phyloP scores from a whole-genome alignment of 2,329 filamentous ascomycete genomes.

The Fusarium humuli region DNA sequence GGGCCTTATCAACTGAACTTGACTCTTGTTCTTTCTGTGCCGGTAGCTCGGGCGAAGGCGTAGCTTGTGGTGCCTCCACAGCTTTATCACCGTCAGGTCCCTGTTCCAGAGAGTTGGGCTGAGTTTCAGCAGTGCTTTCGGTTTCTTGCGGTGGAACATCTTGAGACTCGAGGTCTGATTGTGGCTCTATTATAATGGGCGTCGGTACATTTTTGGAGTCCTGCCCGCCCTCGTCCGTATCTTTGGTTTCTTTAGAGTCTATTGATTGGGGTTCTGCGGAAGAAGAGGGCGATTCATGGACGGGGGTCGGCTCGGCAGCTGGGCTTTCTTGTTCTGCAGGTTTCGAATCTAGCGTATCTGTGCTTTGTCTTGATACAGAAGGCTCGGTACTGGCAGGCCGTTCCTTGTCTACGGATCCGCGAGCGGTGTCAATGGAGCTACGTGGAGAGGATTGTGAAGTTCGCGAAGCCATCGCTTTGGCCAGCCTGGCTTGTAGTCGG shows the following conservation, averaged over 20 bases:
- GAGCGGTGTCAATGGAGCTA: conserved; percentile 53
- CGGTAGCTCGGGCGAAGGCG: not conserved
- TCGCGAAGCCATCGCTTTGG: conserved; percentile 85
- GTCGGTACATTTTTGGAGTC: not conserved
- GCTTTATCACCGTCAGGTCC: conserved; percentile 2
- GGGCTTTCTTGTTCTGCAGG: conserved; percentile 19
- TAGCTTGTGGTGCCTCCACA: conserved; percentile 1
- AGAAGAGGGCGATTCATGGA: not conserved
- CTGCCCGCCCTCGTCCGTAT: conserved; percentile 7
- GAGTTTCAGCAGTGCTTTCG: conserved; percentile 1
- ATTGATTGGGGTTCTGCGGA: not conserved
- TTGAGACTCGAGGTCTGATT: conserved; percentile 1
- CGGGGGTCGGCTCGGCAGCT: conserved; percentile 4
- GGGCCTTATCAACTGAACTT: conserved; percentile 49
- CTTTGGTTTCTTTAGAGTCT: conserved; percentile 2
- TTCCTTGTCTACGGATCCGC: conserved; percentile 47
- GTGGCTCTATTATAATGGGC: conserved; percentile 20
- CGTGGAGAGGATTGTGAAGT: conserved; percentile 55
- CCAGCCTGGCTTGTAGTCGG: conserved; percentile 87
- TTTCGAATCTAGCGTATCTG: conserved; percentile 22
- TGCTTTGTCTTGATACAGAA: conserved; percentile 22
- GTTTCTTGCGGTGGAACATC: conserved; percentile 6
- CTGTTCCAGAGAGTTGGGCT: not conserved
- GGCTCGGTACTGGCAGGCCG: conserved; percentile 34
- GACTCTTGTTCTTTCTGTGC: conserved; percentile 34